Conservation (phyloP, 2,329 filamentous ascomycete species). For the Hymenoscyphus fraxineus region DNA sequence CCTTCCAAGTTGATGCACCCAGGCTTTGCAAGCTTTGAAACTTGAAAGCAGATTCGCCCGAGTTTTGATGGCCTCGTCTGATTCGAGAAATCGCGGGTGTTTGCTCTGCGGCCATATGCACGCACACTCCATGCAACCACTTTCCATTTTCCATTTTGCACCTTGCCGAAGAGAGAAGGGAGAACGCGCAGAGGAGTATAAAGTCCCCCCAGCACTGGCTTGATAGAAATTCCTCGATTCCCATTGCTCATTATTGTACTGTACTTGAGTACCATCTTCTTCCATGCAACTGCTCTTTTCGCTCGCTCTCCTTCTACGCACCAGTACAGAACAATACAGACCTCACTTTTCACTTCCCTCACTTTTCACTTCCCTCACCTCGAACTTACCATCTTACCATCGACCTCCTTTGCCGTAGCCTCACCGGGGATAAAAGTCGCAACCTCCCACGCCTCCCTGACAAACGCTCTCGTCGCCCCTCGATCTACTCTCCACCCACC, state of each 20-base stretch:
- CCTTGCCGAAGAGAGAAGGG: slow-evolving; percentile 1
- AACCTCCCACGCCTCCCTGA: neutral
- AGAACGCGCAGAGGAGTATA: slow-evolving; percentile 7
- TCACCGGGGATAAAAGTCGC: neutral
- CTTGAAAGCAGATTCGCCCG: slow-evolving; percentile 5
- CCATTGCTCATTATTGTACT: neutral
- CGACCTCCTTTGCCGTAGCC: neutral
- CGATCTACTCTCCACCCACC: neutral
- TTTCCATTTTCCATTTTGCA: too few relatives aligned
- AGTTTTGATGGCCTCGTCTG: slow-evolving; percentile 4
- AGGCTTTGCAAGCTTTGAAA: too few relatives aligned
- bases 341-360: neutral
- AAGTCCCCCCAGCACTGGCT: neutral
- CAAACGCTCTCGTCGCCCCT: neutral
- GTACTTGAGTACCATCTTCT: neutral
- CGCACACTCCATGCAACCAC: slow-evolving; percentile 19
- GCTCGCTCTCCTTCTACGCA: neutral
- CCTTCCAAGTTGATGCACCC: too few relatives aligned
- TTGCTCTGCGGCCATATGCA: slow-evolving; percentile 17
- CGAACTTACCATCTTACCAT: too few relatives aligned
- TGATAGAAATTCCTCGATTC: neutral
- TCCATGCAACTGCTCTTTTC: neutral
- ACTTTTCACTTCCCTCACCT: neutral
- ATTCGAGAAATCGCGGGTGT: slow-evolving; percentile 18
- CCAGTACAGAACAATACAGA: neutral